A percentile compares a stretch with the other conserved stretches of the same genome.
phyloP scores from a whole-genome alignment of 1,284 basidiomycete species.

The Sporisorium reilianum region DNA sequence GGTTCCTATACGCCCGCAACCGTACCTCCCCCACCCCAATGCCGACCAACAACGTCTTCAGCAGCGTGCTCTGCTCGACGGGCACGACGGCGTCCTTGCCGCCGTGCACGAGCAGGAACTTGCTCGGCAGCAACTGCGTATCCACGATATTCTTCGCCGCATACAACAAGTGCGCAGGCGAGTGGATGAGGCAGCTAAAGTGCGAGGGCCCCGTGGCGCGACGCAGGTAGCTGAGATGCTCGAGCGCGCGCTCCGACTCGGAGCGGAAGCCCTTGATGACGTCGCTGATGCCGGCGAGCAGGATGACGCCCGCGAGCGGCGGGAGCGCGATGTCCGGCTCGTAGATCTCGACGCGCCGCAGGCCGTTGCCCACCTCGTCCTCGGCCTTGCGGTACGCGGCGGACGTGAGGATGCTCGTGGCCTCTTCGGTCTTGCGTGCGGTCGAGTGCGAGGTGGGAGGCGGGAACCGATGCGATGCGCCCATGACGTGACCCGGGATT shows the following conservation, averaged over 20 bases:
- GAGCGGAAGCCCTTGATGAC: constrained; percentile 70
- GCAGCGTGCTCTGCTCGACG: constrained; percentile 68
- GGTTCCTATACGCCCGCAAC: constrained; percentile 67
- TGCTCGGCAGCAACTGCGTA: constrained; percentile 65
- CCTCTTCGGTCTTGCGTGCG: constrained; percentile 38
- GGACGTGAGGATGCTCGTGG: constrained; percentile 32
- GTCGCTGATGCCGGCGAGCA: constrained; percentile 70
- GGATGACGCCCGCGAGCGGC: constrained; percentile 68
- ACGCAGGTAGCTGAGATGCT: constrained; percentile 69
- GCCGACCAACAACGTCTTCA: constrained; percentile 70
- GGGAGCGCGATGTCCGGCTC: constrained; percentile 68
- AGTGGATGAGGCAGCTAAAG: constrained; percentile 70
- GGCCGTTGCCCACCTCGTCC: constrained; percentile 60
- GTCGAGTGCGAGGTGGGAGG: too few relatives aligned
- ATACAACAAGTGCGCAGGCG: constrained; percentile 70
- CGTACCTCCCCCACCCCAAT: constrained; percentile 69
- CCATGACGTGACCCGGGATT: constrained; percentile 49
- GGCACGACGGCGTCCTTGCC: constrained; percentile 69
- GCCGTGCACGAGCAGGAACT: constrained; percentile 70
- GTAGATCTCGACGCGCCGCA: constrained; percentile 68
- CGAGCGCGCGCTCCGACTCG: constrained; percentile 68
- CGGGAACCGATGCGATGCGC: too few relatives aligned
- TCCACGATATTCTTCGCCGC: constrained; percentile 70
- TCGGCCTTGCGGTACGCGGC: constrained; percentile 44
- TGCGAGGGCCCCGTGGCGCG: constrained; percentile 69